These are phyloP conservation scores for Saturnispora sekii DNA, from an alignment of 805 yeast species.

Conservation along the genomic window DNA sequence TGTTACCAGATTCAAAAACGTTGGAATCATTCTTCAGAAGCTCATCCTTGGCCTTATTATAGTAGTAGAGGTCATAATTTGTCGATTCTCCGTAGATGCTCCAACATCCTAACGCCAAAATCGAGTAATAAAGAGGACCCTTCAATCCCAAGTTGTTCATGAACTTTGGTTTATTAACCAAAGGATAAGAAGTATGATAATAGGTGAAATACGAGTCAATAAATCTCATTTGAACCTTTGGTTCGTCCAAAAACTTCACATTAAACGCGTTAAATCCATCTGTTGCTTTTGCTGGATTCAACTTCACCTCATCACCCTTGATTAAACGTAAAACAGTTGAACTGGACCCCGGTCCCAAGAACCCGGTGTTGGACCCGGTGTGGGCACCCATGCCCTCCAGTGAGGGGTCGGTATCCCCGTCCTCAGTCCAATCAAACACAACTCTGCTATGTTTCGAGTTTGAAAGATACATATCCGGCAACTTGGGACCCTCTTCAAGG, in stretches of 20 bases:
- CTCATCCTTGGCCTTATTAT: constrained; percentile 39
- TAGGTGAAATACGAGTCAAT: constrained; percentile 39
- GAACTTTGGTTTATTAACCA: constrained; percentile 46
- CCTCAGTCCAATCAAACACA: constrained; percentile 14
- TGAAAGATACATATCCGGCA: constrained; percentile 12
- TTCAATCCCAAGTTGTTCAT: constrained; percentile 27
- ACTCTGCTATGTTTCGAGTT: constrained; percentile 10
- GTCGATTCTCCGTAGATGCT: constrained; percentile 47
- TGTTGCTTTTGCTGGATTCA: constrained; percentile 10
- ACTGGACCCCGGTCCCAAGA: constrained; percentile 56
- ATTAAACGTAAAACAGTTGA: constrained; percentile 37
- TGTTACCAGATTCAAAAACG: constrained; percentile 52
- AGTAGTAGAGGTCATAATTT: constrained; percentile 45
- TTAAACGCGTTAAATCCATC: background rate
- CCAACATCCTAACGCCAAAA: constrained; percentile 64
- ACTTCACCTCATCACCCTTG: constrained; percentile 26
- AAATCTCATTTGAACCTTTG: constrained; percentile 13
- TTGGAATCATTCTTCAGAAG: constrained; percentile 28
- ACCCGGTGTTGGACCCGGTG: constrained; percentile 40
- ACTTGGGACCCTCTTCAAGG: constrained; percentile 8
- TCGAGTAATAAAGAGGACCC: constrained; percentile 46
- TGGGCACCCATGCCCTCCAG: constrained; percentile 62
- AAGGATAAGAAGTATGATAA: constrained; percentile 55
- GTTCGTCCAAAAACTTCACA: constrained; percentile 4
- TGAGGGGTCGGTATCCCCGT: constrained; percentile 7